Evolutionary conservation across 2,329 filamentous ascomycete species (phyloP).

Genomic region (Paramyrothecium sp.): DNA sequence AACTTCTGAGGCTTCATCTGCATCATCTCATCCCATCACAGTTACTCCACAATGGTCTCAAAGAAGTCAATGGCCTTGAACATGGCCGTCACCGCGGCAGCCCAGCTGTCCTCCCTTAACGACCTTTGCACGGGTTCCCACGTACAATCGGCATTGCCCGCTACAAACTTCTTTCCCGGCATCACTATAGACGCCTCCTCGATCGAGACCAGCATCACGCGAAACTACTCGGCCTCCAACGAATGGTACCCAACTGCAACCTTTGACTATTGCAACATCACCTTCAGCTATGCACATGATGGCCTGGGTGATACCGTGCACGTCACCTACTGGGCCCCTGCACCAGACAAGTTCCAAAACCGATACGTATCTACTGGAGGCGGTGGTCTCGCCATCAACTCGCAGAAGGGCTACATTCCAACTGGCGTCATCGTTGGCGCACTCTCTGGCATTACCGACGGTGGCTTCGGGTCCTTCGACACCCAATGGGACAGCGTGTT

Average conservation of each 20-base stretch:
- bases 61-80: not conserved
- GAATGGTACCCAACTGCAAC: conserved; percentile 25
- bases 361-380: conserved; percentile 45
- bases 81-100: not conserved
- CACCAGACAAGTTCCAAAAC: conserved; percentile 40
- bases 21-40: not conserved
- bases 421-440: conserved; percentile 45
- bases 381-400: conserved; percentile 44
- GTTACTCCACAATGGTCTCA: not conserved
- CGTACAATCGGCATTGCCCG: not conserved
- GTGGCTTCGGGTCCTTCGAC: conserved; percentile 47
- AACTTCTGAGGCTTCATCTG: not conserved
- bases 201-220: conserved; percentile 24
- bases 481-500: conserved; percentile 33
- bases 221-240: conserved; percentile 26
- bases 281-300: conserved; percentile 42
- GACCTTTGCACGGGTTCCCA: not conserved
- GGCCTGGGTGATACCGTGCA: conserved; percentile 32
- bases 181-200: conserved; percentile 24
- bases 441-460: conserved; percentile 46
- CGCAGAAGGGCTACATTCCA: conserved; percentile 25
- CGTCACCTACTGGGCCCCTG: conserved; percentile 39
- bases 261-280: conserved; percentile 44
- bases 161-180: conserved; percentile 12
- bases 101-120: not conserved